These are phyloP conservation scores for Licmophora abbreviata DNA, from an alignment of 108 stramenopile genomes.

Conservation along the genomic window DNA sequence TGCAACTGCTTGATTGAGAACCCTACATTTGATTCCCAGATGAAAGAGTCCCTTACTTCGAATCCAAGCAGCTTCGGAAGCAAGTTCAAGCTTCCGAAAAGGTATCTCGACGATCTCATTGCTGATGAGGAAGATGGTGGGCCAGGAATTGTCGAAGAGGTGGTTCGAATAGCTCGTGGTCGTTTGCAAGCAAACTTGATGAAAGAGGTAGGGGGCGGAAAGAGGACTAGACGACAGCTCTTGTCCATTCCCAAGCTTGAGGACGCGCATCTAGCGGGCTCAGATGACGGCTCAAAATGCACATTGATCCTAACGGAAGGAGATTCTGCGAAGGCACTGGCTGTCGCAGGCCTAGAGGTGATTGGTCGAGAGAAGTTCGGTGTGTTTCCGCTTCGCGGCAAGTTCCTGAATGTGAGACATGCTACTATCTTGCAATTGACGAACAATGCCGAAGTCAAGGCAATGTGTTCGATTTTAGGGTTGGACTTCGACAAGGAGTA, in stretches of 20 bases:
- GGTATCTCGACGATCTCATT: constrained; percentile 77
- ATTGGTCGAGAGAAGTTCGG: constrained; percentile 93
- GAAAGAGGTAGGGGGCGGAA: constrained; percentile 85
- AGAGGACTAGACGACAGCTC: constrained; percentile 81
- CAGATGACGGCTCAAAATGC: constrained; percentile 39
- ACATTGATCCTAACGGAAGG: constrained; percentile 99
- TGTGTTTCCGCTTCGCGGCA: constrained; percentile 98
- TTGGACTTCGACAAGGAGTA: constrained; percentile 82
- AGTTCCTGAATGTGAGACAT: constrained; percentile 95
- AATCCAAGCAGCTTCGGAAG: constrained; percentile 80
- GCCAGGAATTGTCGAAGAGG: constrained; percentile 82
- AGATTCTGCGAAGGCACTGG: constrained; percentile 97
- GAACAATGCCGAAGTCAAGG: constrained; percentile 93
- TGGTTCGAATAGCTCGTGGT: constrained; percentile 78
- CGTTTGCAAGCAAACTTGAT: constrained; percentile 79
- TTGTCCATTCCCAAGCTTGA: constrained; percentile 94
- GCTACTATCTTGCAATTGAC: constrained; percentile 74
- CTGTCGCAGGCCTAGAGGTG: constrained; percentile 93
- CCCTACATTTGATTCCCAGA: constrained; percentile 97
- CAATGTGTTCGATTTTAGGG: constrained; percentile 73
- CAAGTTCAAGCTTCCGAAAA: constrained; percentile 28
- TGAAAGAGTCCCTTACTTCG: constrained; percentile 94
- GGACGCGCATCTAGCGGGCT: constrained; percentile 89
- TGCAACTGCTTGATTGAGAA: constrained; percentile 95
- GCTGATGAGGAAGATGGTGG: constrained; percentile 64